Percentiles rank a stretch among this genome's conserved stretches.
phyloP scores from a whole-genome alignment of 2,329 filamentous ascomycete genomes.

The Arthrobotrys musiformis region DNA sequence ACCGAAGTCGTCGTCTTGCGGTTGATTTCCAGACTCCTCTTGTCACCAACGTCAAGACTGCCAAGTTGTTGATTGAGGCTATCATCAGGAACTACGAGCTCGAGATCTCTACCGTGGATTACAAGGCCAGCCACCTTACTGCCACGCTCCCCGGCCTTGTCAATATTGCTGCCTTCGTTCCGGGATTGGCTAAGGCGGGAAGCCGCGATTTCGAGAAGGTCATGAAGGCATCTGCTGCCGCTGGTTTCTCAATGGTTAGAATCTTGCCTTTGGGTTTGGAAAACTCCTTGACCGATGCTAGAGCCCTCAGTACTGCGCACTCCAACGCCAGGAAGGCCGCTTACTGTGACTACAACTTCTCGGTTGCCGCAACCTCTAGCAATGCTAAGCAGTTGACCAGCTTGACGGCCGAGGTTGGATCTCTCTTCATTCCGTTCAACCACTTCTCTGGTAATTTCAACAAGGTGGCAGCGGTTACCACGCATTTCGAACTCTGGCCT shows the following conservation, averaged over 20 bases:
- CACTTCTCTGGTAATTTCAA: constrained; percentile 82
- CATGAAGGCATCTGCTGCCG: constrained; percentile 77
- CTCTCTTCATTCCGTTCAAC: constrained; percentile 85
- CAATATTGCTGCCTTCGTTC: constrained; percentile 83
- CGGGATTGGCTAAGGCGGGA: constrained; percentile 73
- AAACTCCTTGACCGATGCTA: constrained; percentile 77
- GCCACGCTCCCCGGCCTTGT: constrained; percentile 78
- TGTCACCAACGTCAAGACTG: constrained; percentile 99
- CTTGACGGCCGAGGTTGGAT: constrained; percentile 78
- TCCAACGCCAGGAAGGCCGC: constrained; percentile 74
- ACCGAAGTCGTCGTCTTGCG: constrained; percentile 95
- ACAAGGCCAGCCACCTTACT: constrained; percentile 86
- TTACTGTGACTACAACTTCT: constrained; percentile 83
- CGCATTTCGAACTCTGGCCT: constrained; percentile 82
- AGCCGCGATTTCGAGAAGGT: constrained; percentile 76
- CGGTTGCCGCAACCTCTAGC: constrained; percentile 76
- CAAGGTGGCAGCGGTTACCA: constrained; percentile 81
- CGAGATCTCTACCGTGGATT: constrained; percentile 84
- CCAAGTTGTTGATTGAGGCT: constrained; percentile 95
- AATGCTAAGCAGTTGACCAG: constrained; percentile 80
- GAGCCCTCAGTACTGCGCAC: constrained; percentile 77
- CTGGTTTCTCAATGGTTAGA: constrained; percentile 83
- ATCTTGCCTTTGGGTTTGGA: constrained; percentile 80
- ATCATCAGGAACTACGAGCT: constrained; percentile 89
- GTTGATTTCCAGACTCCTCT: constrained; percentile 97